These are phyloP conservation scores for Tieghemostelium lacteum DNA, from an alignment of 78 protist genomes.

Conservation along the genomic window DNA sequence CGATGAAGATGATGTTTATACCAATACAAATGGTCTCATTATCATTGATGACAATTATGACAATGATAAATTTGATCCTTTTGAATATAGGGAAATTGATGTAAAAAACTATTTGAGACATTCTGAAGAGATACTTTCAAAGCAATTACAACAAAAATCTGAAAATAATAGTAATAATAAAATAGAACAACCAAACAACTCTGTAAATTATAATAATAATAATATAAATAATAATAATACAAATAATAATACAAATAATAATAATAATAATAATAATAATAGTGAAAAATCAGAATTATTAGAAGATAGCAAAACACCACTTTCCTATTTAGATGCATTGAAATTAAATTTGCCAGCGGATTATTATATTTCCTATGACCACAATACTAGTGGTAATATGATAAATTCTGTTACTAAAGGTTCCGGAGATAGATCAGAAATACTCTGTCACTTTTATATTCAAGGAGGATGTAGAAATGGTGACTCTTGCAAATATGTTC, in stretches of 20 bases:
- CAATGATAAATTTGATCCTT: slow-evolving; percentile 39
- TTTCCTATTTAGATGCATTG: slow-evolving; percentile 59
- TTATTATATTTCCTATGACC: slow-evolving; percentile 42
- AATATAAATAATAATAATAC: slow-evolving; percentile 9
- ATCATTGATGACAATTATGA: slow-evolving; percentile 69
- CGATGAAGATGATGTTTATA: slow-evolving; percentile 14
- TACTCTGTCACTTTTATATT: slow-evolving; percentile 48
- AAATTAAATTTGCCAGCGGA: slow-evolving; percentile 58
- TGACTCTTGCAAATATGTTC: slow-evolving; percentile 60
- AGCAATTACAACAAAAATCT: not conserved
- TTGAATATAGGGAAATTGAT: slow-evolving; percentile 17
- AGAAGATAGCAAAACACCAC: slow-evolving; percentile 10
- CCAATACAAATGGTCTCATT: not conserved
- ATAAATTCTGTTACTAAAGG: not conserved
- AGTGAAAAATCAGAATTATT: not conserved
- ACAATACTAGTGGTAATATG: not conserved
- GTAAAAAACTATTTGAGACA: not conserved
- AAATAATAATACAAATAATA: not conserved
- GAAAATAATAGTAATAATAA: no score
- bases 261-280: not conserved
- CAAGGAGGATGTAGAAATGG: slow-evolving; percentile 60
- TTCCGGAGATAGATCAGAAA: slow-evolving; percentile 1
- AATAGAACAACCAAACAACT: not conserved
- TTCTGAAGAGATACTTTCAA: not conserved
- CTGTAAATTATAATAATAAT: not conserved